phyloP scores from a whole-genome alignment of 1,139 yeast species.

The Yamadazyma sp. region DNA sequence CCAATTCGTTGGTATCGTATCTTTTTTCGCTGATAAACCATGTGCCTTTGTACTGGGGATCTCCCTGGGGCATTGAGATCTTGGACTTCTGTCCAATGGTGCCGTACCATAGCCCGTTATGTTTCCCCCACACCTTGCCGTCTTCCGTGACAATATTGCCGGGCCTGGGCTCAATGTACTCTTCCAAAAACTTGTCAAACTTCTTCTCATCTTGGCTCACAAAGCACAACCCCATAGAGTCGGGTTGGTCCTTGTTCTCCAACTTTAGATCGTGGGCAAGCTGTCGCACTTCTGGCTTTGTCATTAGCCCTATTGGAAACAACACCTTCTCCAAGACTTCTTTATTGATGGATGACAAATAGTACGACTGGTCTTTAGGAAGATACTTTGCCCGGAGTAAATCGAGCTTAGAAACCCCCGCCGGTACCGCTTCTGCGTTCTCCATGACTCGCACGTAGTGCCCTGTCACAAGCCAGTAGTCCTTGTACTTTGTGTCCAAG shows the following conservation, averaged over 20 bases:
- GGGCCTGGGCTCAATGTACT: conserved; percentile 68
- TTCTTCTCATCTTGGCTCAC: conserved; percentile 73
- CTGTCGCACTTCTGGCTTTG: conserved; percentile 72
- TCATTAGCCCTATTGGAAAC: conserved; percentile 77
- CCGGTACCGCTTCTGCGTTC: conserved; percentile 1
- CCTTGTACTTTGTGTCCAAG: conserved; percentile 35
- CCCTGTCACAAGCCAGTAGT: conserved; percentile 92
- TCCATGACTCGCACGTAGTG: conserved; percentile 74
- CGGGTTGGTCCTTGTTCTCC: conserved; percentile 76
- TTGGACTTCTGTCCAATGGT: conserved; percentile 81
- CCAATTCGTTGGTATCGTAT: conserved; percentile 62
- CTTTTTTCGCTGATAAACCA: conserved; percentile 87
- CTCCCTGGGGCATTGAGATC: conserved; percentile 55
- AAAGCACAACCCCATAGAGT: conserved; percentile 93
- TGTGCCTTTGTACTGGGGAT: conserved; percentile 64
- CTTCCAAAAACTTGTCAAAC: conserved; percentile 72
- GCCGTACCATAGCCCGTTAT: conserved; percentile 88
- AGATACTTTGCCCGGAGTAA: conserved; percentile 60
- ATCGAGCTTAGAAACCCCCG: conserved; percentile 33
- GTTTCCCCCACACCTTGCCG: conserved; percentile 77
- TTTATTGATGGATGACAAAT: conserved; percentile 66
- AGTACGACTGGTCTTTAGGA: conserved; percentile 88
- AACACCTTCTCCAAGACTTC: conserved; percentile 49
- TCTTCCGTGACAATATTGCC: conserved; percentile 77
- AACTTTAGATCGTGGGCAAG: conserved; percentile 57